Evolutionary conservation across 2,329 filamentous ascomycete species (phyloP).

Genomic region (Triangularia setosa): DNA sequence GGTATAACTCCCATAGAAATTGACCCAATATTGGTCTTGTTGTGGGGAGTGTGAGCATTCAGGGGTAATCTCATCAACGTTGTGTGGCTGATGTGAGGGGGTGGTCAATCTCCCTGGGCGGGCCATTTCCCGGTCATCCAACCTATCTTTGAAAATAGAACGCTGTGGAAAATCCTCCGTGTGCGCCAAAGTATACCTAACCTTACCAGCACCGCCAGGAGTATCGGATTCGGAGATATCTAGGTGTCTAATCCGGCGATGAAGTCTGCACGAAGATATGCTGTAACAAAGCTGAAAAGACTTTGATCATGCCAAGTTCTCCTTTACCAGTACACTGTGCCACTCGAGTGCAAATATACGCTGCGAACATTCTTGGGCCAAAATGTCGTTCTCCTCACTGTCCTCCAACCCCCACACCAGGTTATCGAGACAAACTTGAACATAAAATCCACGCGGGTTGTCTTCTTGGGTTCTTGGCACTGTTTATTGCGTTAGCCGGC

Average conservation of each 20-base stretch:
- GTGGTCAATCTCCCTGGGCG: too few species aligned
- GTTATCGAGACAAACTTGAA: slow-evolving; percentile 25
- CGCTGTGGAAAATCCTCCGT: too few species aligned
- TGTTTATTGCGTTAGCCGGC: not conserved
- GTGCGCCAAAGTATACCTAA: too few species aligned
- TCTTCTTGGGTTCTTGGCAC: slow-evolving; percentile 28
- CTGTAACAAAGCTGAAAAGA: not conserved
- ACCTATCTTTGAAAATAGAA: not conserved
- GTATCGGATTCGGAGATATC: too few species aligned
- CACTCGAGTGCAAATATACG: not conserved
- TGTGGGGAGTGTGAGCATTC: too few species aligned
- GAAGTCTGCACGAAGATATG: not conserved
- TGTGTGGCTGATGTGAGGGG: too few species aligned
- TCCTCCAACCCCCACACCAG: slow-evolving; percentile 18
- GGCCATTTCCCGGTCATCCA: too few species aligned
- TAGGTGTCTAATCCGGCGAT: too few species aligned
- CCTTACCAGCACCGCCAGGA: too few species aligned
- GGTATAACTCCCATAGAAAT: too few species aligned
- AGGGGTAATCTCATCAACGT: too few species aligned
- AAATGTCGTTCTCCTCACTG: slow-evolving; percentile 2
- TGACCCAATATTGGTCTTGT: too few species aligned
- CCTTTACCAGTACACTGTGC: not conserved
- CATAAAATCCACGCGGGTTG: slow-evolving; percentile 31
- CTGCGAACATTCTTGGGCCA: not conserved
- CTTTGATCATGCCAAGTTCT: not conserved